These are phyloP conservation scores for Madurella fahalii DNA, from an alignment of 2,329 filamentous ascomycete species.

Conservation along the genomic window DNA sequence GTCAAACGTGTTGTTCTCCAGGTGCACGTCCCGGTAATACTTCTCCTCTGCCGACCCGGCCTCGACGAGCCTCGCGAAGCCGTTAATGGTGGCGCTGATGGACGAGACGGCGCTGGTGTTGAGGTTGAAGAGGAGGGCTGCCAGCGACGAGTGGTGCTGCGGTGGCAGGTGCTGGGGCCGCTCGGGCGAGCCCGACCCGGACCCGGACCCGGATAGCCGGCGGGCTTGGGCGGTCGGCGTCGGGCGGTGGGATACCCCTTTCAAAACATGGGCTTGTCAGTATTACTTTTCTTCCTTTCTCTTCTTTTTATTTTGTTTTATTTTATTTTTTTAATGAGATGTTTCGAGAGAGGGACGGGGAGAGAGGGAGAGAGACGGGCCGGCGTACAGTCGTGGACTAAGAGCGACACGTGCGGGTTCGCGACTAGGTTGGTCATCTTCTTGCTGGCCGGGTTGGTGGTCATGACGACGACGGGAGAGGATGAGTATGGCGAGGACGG, in stretches of 20 bases:
- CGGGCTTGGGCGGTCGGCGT: conserved; percentile 67
- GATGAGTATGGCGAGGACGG: conserved; percentile 66
- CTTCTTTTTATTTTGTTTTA: no score
- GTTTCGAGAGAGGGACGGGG: neutral
- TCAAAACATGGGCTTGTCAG: no score
- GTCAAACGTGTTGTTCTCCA: conserved; percentile 89
- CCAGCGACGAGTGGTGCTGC: conserved; percentile 60
- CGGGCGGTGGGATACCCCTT: conserved; percentile 84
- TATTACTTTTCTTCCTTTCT: no score
- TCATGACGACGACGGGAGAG: conserved; percentile 88
- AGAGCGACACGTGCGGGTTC: conserved; percentile 83
- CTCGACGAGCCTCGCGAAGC: conserved; percentile 70
- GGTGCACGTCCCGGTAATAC: conserved; percentile 77
- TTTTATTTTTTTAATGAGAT: conserved; percentile 9
- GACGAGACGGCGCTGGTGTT: conserved; percentile 84
- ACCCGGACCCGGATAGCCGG: conserved; percentile 50
- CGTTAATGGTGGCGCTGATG: conserved; percentile 92
- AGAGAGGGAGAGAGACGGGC: neutral
- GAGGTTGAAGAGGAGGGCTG: conserved; percentile 79
- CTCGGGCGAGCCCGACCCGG: conserved; percentile 58
- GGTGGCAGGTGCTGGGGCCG: conserved; percentile 31
- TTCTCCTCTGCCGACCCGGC: conserved; percentile 74
- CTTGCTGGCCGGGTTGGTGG: conserved; percentile 72
- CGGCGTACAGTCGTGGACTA: conserved; percentile 82
- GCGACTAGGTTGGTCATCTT: conserved; percentile 77